Conservation (phyloP, 208 protist genomes). For the Trypanosoma theileri region DNA sequence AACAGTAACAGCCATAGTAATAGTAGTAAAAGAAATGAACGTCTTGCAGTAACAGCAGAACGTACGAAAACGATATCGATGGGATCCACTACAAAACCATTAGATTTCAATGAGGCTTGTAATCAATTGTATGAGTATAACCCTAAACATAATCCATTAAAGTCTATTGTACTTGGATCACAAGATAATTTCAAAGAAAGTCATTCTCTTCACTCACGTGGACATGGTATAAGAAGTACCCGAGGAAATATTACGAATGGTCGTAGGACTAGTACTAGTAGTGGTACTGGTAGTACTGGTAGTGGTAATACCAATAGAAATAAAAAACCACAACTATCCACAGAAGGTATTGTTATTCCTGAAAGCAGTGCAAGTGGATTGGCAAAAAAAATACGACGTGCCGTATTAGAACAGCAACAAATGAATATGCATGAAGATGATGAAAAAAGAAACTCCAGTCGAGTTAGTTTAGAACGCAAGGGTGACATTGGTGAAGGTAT, state of each 20-base stretch:
- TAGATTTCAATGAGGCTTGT: neutral
- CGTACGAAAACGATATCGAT: no score
- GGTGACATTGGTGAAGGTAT: neutral
- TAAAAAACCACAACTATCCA: neutral
- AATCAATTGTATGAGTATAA: conserved; percentile 17
- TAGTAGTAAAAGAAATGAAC: neutral
- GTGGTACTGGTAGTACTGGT: neutral
- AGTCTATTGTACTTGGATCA: conserved; percentile 12
- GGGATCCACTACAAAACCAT: no score
- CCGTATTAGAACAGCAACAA: conserved; percentile 1
- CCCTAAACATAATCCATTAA: neutral
- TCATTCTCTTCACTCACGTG: neutral
- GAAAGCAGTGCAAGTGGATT: conserved; percentile 24
- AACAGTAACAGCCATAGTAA: neutral
- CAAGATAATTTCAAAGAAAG: neutral
- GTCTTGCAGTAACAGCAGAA: no score
- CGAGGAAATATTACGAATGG: neutral
- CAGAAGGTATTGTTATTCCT: conserved; percentile 26
- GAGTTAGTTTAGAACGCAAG: neutral
- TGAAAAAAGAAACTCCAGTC: neutral
- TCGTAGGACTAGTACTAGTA: neutral
- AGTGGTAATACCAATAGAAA: neutral
- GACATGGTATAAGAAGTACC: neutral
- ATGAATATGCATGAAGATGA: neutral
- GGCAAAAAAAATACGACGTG: conserved; percentile 16